These are phyloP conservation scores for Morella rubra DNA, from an alignment of 306 rosid species.

Conservation along the genomic window DNA sequence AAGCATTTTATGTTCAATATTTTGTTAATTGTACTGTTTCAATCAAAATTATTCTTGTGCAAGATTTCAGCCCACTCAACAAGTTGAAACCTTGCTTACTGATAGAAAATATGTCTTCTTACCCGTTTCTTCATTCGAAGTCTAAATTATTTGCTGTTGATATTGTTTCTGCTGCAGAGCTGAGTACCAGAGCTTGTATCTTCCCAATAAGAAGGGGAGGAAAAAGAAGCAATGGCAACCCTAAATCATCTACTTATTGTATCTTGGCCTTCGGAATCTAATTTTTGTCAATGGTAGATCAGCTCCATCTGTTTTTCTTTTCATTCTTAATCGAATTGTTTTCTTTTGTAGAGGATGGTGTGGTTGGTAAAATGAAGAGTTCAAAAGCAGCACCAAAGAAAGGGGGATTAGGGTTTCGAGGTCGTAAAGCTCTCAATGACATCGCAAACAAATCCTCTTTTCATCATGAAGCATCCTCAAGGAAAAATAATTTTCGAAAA, in stretches of 20 bases:
- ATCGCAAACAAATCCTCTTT: constrained; percentile 47
- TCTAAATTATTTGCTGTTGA: background rate
- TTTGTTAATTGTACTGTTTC: too few relatives aligned
- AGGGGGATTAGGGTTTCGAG: constrained; percentile 26
- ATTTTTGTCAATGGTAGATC: background rate
- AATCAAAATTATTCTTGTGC: too few relatives aligned
- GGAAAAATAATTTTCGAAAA: constrained; percentile 37
- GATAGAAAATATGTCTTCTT: background rate
- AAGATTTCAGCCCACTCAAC: background rate
- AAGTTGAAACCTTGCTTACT: background rate
- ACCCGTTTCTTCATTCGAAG: background rate
- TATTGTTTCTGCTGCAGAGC: constrained; percentile 19
- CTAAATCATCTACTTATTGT: background rate
- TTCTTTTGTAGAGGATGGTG: constrained; percentile 33
- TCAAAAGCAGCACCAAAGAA: constrained; percentile 38
- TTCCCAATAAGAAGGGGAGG: background rate
- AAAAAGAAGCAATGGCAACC: constrained; percentile 35
- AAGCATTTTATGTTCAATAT: too few relatives aligned
- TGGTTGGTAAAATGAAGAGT: constrained; percentile 30
- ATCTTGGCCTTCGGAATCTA: background rate
- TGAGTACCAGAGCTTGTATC: background rate
- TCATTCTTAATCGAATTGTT: background rate
- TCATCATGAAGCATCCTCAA: constrained; percentile 29
- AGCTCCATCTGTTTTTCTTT: background rate
- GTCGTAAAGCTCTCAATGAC: constrained; percentile 56